Evolutionary conservation across 768 basidiomycete species (phyloP).

Genomic region (Paxillus ammoniavirescens): DNA sequence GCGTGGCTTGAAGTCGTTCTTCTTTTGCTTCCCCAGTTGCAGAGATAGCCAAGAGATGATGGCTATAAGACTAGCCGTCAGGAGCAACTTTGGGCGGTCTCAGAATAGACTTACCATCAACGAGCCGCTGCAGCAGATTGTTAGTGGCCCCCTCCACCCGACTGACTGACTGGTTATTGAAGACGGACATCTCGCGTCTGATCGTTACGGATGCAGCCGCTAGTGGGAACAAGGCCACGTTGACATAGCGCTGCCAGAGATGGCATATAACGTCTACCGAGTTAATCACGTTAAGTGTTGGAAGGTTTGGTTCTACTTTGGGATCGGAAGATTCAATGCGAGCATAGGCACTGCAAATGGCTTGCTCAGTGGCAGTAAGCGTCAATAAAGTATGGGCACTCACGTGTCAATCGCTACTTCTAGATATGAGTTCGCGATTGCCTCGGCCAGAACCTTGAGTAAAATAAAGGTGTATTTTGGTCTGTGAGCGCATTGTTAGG

Average conservation of each 20-base stretch:
- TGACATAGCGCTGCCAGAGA: conserved; percentile 96
- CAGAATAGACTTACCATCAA: conserved; percentile 61
- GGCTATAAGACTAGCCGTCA: conserved; percentile 38
- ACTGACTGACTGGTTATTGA: conserved; percentile 85
- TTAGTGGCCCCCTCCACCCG: conserved; percentile 85
- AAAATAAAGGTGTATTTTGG: conserved; percentile 87
- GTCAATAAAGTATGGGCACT: conserved; percentile 28
- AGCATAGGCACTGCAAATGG: conserved; percentile 54
- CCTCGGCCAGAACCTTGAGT: conserved; percentile 82
- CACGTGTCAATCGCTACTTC: conserved; percentile 93
- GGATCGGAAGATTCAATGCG: conserved; percentile 72
- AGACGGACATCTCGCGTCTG: conserved; percentile 89
- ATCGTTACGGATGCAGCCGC: conserved; percentile 82
- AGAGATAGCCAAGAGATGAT: conserved; percentile 71
- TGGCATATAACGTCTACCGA: conserved; percentile 86
- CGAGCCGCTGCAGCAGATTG: conserved; percentile 70
- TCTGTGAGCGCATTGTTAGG: conserved; percentile 40
- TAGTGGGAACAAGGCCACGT: conserved; percentile 85
- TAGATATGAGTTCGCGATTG: conserved; percentile 78
- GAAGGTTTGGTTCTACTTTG: conserved; percentile 79
- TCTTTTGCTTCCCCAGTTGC: conserved; percentile 90
- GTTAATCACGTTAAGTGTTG: conserved; percentile 61
- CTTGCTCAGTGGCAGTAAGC: neutral
- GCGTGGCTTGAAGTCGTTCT: conserved; percentile 93
- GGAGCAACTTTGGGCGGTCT: neutral